These are phyloP conservation scores for Pleurotus pulmonarius DNA, from an alignment of 768 basidiomycete species.

Conservation along the genomic window DNA sequence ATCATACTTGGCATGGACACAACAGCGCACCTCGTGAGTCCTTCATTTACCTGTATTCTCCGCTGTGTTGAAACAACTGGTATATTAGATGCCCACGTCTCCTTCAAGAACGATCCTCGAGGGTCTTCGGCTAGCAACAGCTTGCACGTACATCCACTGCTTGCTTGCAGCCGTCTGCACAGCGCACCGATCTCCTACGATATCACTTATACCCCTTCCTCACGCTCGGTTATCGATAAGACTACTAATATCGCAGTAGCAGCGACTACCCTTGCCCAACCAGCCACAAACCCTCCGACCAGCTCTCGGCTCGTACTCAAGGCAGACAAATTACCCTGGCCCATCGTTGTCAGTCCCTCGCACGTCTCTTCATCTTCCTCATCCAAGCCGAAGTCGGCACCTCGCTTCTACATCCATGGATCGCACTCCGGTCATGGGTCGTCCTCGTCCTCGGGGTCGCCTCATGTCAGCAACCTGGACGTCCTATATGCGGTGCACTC, in stretches of 20 bases:
- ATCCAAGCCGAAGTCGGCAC: slow-evolving; percentile 11
- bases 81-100: slow-evolving; percentile 26
- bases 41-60: slow-evolving; percentile 5
- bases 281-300: slow-evolving; percentile 58
- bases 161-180: slow-evolving; percentile 52
- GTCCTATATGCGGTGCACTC: slow-evolving; percentile 57
- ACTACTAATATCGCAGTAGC: slow-evolving; percentile 52
- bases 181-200: slow-evolving; percentile 64
- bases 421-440: slow-evolving; percentile 13
- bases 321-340: slow-evolving; percentile 60
- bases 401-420: slow-evolving; percentile 20
- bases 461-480: slow-evolving; percentile 56
- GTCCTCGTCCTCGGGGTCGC: slow-evolving; percentile 13
- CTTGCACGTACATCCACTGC: slow-evolving; percentile 62
- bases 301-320: slow-evolving; percentile 42
- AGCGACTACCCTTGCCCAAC: slow-evolving; percentile 51
- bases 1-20: slow-evolving; percentile 41
- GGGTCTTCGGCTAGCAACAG: slow-evolving; percentile 28
- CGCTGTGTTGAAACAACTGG: slow-evolving; percentile 2
- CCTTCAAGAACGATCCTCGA: slow-evolving; percentile 17
- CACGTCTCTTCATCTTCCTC: slow-evolving; percentile 18
- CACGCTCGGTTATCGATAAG: slow-evolving; percentile 53
- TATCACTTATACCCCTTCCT: slow-evolving; percentile 50
- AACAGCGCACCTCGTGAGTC: slow-evolving; percentile 18
- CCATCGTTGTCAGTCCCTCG: slow-evolving; percentile 43